Evolutionary conservation across 306 rosid genomes (phyloP).

Genomic region (Vicia villosa): DNA sequence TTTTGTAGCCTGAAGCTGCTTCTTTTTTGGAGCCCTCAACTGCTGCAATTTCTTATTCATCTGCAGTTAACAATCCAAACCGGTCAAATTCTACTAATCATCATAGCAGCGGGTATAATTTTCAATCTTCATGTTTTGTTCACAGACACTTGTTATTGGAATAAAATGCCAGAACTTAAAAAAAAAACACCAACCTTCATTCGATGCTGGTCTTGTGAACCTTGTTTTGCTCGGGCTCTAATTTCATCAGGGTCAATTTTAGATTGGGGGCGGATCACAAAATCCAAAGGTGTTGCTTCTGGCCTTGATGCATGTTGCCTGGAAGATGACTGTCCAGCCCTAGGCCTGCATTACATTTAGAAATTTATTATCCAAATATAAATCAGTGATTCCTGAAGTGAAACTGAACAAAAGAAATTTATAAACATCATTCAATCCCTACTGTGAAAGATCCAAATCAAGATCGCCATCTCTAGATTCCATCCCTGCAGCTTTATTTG

Average conservation of each 20-base stretch:
- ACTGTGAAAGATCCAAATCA: constrained; percentile 91
- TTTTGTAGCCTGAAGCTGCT: constrained; percentile 93
- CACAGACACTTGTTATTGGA: not conserved
- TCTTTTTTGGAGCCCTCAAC: constrained; percentile 93
- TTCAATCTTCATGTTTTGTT: not conserved
- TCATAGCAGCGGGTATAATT: not conserved
- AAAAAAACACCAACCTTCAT: constrained; percentile 65
- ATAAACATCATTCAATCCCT: constrained; percentile 38
- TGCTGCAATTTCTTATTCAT: constrained; percentile 98
- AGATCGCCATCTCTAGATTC: constrained; percentile 95
- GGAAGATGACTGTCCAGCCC: constrained; percentile 82
- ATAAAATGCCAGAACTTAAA: not conserved
- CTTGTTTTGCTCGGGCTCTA: constrained; percentile 84
- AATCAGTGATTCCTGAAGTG: constrained; percentile 6
- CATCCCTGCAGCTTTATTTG: constrained; percentile 73
- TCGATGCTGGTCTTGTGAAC: constrained; percentile 83
- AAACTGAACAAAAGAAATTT: constrained; percentile 3
- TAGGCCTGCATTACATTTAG: constrained; percentile 63
- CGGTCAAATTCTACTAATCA: not conserved
- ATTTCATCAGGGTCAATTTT: constrained; percentile 94
- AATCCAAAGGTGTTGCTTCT: constrained; percentile 97
- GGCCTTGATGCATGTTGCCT: constrained; percentile 85
- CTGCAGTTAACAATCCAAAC: constrained; percentile 45
- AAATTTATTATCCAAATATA: constrained; percentile 19
- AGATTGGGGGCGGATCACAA: constrained; percentile 88